Evolutionary conservation across 2,329 filamentous ascomycete genomes (phyloP).

Genomic region (Epicoccum sorghinum): DNA sequence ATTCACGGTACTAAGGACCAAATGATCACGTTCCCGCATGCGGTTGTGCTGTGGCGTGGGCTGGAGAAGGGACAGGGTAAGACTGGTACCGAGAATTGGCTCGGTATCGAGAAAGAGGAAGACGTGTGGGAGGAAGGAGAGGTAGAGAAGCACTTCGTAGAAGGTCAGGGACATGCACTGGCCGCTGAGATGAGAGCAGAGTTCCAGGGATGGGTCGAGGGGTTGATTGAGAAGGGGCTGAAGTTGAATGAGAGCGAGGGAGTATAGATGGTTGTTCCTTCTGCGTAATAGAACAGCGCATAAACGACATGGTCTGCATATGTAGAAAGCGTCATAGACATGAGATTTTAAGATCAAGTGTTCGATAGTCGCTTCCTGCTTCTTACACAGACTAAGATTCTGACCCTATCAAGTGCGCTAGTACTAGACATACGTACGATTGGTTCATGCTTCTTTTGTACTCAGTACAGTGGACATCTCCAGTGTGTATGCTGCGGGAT

Average conservation of each 20-base stretch:
- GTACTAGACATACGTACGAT: too few species aligned
- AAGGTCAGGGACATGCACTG: slow-evolving; percentile 77
- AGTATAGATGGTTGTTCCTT: not conserved
- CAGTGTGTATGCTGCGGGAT: too few species aligned
- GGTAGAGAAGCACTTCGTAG: slow-evolving; percentile 64
- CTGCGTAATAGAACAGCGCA: too few species aligned
- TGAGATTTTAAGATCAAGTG: too few species aligned
- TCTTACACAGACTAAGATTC: too few species aligned
- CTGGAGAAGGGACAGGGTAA: slow-evolving; percentile 62
- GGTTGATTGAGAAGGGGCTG: slow-evolving; percentile 58
- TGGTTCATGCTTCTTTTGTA: too few species aligned
- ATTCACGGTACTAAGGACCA: slow-evolving; percentile 76
- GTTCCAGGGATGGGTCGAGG: slow-evolving; percentile 69
- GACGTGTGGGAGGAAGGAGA: slow-evolving; percentile 50
- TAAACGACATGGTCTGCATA: too few species aligned
- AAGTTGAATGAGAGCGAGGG: slow-evolving; percentile 3
- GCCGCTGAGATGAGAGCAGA: slow-evolving; percentile 73
- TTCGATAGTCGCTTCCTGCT: too few species aligned
- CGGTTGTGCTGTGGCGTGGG: slow-evolving; percentile 68
- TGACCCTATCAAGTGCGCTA: too few species aligned
- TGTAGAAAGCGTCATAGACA: too few species aligned
- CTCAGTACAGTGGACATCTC: too few species aligned
- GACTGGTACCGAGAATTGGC: slow-evolving; percentile 42
- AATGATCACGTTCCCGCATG: slow-evolving; percentile 80
- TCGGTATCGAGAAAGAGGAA: slow-evolving; percentile 41